phyloP scores from a whole-genome alignment of 495 filamentous ascomycete species.

The Platismatia glauca region DNA sequence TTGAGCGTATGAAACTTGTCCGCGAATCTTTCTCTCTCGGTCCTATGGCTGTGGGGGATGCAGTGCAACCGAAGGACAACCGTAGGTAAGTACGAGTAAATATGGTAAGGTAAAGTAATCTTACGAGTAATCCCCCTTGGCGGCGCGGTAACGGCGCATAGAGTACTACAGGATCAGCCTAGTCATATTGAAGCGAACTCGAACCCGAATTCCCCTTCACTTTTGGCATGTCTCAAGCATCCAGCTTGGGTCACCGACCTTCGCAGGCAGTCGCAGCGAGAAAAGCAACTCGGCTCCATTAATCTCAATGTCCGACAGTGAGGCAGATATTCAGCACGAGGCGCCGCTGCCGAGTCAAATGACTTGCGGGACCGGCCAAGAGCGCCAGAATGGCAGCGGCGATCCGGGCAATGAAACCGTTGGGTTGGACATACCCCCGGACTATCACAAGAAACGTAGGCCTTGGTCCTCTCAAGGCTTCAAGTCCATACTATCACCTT shows the following conservation, averaged over 20 bases:
- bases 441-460: constrained; percentile 31
- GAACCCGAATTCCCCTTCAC: neutral
- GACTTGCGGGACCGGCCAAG: constrained; percentile 16
- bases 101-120: no score
- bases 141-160: neutral
- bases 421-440: constrained; percentile 11
- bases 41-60: no score
- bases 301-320: neutral
- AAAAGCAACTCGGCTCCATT: neutral
- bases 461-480: constrained; percentile 45
- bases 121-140: neutral
- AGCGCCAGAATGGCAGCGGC: constrained; percentile 15
- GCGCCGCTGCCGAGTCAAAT: constrained; percentile 15
- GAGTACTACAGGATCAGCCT: no score
- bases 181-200: no score
- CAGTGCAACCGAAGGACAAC: no score
- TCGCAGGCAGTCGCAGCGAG: neutral
- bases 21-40: no score
- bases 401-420: constrained; percentile 4
- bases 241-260: neutral
- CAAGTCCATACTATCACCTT: constrained; percentile 51
- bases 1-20: no score
- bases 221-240: neutral
- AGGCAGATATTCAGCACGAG: neutral
- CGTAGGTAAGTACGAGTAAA: no score